phyloP scores from a whole-genome alignment of 176 grass and related monocot genomes.

The Phoenix roebelenii region DNA sequence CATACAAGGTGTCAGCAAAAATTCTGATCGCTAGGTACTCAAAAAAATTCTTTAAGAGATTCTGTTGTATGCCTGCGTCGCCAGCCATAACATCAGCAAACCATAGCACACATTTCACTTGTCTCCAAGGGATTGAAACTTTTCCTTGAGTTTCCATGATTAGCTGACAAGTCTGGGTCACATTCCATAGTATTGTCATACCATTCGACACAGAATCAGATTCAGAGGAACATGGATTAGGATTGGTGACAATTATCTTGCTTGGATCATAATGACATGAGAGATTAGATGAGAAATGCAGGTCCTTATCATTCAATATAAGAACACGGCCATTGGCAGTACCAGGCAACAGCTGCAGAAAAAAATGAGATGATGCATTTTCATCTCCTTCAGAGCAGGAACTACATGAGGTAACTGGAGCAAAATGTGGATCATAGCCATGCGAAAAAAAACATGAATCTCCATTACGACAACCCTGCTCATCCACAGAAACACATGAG shows the following conservation, averaged over 20 bases:
- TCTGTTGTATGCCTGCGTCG: slow-evolving; percentile 18
- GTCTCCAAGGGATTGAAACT: slow-evolving; percentile 42
- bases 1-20: slow-evolving; percentile 40
- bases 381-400: slow-evolving; percentile 46
- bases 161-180: slow-evolving; percentile 34
- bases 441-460: slow-evolving; percentile 61
- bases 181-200: slow-evolving; percentile 42
- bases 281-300: slow-evolving; percentile 50
- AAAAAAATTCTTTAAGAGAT: slow-evolving; percentile 55
- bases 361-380: slow-evolving; percentile 8
- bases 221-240: slow-evolving; percentile 22
- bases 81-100: slow-evolving; percentile 45
- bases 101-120: slow-evolving; percentile 51
- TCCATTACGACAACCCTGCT: slow-evolving; percentile 77
- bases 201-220: slow-evolving; percentile 28
- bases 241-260: slow-evolving; percentile 58
- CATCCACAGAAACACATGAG: slow-evolving; percentile 14
- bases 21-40: slow-evolving; percentile 49
- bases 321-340: slow-evolving; percentile 39
- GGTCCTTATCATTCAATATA: slow-evolving; percentile 59
- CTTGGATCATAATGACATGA: slow-evolving; percentile 39
- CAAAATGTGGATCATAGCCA: slow-evolving; percentile 20
- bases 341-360: slow-evolving; percentile 11
- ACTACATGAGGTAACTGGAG: slow-evolving; percentile 24
- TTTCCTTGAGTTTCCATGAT: slow-evolving; percentile 32